Percentiles rank a stretch among this genome's conserved stretches.
Conservation (phyloP, 345 rosid species). For the Abelmoschus esculentus region DNA sequence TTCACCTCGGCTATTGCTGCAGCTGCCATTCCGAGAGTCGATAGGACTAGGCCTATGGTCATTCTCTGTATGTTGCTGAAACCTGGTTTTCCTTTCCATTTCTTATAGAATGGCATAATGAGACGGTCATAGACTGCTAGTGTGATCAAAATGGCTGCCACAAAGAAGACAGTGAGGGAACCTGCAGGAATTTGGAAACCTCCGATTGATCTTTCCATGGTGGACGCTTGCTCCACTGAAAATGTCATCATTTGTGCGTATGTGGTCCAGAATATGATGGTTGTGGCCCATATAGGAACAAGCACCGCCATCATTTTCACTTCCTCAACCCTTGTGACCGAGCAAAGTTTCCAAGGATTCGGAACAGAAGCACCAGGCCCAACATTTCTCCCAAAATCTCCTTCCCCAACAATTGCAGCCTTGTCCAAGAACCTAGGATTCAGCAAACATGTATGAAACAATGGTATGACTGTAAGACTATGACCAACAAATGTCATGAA, state of each 20-base stretch:
- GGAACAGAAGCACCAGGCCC: constrained; percentile 3
- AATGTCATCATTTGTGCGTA: constrained; percentile 67
- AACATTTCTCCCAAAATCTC: constrained; percentile 22
- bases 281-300: constrained; percentile 64
- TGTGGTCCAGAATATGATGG: constrained; percentile 52
- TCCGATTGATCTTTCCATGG: constrained; percentile 47
- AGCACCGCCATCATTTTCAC: constrained; percentile 48
- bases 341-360: constrained; percentile 45
- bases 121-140: constrained; percentile 46
- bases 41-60: constrained; percentile 52
- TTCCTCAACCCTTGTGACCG: constrained; percentile 56
- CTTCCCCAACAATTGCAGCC: constrained; percentile 39
- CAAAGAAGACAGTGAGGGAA: constrained; percentile 52
- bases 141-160: constrained; percentile 41
- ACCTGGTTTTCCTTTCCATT: constrained; percentile 54
- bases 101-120: constrained; percentile 43
- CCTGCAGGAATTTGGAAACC: constrained; percentile 57
- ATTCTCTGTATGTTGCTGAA: constrained; percentile 53
- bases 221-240: constrained; percentile 70
- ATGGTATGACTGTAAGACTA: too few relatives aligned
- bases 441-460: not conserved
- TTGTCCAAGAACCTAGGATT: constrained; percentile 49
- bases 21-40: constrained; percentile 47
- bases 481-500: not conserved
- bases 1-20: constrained; percentile 45